phyloP scores from a whole-genome alignment of 169 alveolate genomes.

The Plasmodium knowlesi region DNA sequence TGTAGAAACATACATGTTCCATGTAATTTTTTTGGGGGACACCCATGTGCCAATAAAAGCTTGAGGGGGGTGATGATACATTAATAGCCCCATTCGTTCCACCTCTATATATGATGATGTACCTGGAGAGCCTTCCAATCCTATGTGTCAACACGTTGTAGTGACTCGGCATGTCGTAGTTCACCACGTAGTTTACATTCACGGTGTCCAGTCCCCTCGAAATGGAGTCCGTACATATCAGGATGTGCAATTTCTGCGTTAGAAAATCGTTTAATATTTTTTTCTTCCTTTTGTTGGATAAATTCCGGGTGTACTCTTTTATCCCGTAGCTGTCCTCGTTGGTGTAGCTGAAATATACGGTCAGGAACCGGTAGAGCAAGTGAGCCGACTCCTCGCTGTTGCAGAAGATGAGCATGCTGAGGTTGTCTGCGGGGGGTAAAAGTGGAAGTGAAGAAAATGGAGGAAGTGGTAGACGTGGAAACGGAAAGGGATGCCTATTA shows the following conservation, averaged over 20 bases:
- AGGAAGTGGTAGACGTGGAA: neutral
- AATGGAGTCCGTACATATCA: constrained; percentile 94
- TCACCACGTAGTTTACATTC: constrained; percentile 89
- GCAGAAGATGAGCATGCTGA: constrained; percentile 56
- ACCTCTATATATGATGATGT: neutral
- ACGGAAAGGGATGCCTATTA: neutral
- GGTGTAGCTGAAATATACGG: constrained; percentile 49
- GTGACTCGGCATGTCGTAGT: constrained; percentile 92
- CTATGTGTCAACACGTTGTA: constrained; percentile 63
- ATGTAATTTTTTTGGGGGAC: neutral
- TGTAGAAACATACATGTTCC: neutral
- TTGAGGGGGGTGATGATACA: neutral
- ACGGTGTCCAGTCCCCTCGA: constrained; percentile 94
- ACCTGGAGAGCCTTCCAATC: constrained; percentile 67
- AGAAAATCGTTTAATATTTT: constrained; percentile 24
- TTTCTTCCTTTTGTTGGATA: constrained; percentile 3
- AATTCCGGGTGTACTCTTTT: constrained; percentile 27
- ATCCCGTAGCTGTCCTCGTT: constrained; percentile 3
- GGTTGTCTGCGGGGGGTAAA: constrained; percentile 4
- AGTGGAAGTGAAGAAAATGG: neutral
- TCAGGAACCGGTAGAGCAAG: constrained; percentile 23
- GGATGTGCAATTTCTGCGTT: constrained; percentile 68
- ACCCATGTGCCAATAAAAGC: neutral
- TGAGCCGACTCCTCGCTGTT: constrained; percentile 23
- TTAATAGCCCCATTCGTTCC: neutral